phyloP scores from a whole-genome alignment of 1,284 basidiomycete species.

The Phellopilus nigrolimitatus region DNA sequence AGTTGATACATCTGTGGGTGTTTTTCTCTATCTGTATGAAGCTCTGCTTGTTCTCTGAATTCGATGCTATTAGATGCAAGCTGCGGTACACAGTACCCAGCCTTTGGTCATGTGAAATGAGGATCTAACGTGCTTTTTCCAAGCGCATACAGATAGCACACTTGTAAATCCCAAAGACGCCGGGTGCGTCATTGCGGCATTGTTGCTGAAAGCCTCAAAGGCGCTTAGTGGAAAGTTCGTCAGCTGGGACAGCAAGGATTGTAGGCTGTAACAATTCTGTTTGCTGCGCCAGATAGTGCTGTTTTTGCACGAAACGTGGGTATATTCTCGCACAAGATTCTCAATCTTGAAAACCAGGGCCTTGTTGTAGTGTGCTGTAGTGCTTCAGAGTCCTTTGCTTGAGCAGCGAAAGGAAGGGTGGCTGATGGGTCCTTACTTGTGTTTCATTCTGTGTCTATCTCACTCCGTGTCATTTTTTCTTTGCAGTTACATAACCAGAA shows the following conservation, averaged over 20 bases:
- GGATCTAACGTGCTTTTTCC: constrained; percentile 55
- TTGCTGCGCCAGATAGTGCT: too few relatives aligned
- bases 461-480: too few relatives aligned
- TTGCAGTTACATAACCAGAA: too few relatives aligned
- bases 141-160: constrained; percentile 54
- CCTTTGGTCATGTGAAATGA: constrained; percentile 44
- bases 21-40: constrained; percentile 9
- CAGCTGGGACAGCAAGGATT: constrained; percentile 63
- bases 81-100: constrained; percentile 42
- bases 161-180: constrained; percentile 67
- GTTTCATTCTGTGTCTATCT: too few relatives aligned
- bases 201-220: constrained; percentile 54
- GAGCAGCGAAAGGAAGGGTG: too few relatives aligned
- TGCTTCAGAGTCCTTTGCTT: too few relatives aligned
- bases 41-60: not conserved
- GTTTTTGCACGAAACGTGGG: too few relatives aligned
- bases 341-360: too few relatives aligned
- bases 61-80: constrained; percentile 61
- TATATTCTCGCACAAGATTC: too few relatives aligned
- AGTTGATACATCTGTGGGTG: constrained; percentile 68
- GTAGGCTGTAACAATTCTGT: constrained; percentile 51
- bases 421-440: too few relatives aligned
- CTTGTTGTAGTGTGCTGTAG: too few relatives aligned
- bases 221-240: constrained; percentile 70
- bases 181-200: constrained; percentile 70